Conservation (phyloP, 2,329 filamentous ascomycete species). For the Alternaria atra region DNA sequence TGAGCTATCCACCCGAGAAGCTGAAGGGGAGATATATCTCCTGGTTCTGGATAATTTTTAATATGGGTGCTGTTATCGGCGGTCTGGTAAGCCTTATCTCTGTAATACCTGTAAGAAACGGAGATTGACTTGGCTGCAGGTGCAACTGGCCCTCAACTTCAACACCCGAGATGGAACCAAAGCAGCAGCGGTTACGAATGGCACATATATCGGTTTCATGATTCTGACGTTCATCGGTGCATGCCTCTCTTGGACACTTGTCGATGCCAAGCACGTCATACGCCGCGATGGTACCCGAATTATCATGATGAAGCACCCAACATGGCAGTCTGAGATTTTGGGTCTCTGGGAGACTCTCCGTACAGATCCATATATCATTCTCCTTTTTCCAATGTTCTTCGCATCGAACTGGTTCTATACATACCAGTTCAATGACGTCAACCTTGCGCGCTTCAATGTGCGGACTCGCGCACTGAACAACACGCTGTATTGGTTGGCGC, state of each 20-base stretch:
- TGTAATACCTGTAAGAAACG: background rate
- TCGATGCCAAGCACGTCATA: slow-evolving; percentile 73
- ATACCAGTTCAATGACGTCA: slow-evolving; percentile 78
- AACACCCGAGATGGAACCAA: slow-evolving; percentile 53
- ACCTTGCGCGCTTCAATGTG: slow-evolving; percentile 72
- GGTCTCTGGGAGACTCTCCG: slow-evolving; percentile 77
- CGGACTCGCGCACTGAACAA: slow-evolving; percentile 77
- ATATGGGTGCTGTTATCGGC: slow-evolving; percentile 85
- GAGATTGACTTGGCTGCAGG: slow-evolving; percentile 48
- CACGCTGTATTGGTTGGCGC: slow-evolving; percentile 76
- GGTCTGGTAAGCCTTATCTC: slow-evolving; percentile 61
- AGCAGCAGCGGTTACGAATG: slow-evolving; percentile 66
- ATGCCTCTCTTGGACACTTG: slow-evolving; percentile 71
- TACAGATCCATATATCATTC: slow-evolving; percentile 73
- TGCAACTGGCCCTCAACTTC: slow-evolving; percentile 74
- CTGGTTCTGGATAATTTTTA: slow-evolving; percentile 93
- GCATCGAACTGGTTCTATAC: slow-evolving; percentile 80
- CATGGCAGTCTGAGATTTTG: slow-evolving; percentile 77
- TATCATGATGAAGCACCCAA: slow-evolving; percentile 86
- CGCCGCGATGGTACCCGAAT: slow-evolving; percentile 78
- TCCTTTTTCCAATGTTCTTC: slow-evolving; percentile 82
- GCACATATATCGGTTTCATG: slow-evolving; percentile 84
- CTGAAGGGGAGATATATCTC: slow-evolving; percentile 87
- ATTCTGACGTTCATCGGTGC: slow-evolving; percentile 79
- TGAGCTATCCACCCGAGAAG: slow-evolving; percentile 81